Base-by-base conservation (phyloP, 768 basidiomycete species). In the Trametes maxima region DNA sequence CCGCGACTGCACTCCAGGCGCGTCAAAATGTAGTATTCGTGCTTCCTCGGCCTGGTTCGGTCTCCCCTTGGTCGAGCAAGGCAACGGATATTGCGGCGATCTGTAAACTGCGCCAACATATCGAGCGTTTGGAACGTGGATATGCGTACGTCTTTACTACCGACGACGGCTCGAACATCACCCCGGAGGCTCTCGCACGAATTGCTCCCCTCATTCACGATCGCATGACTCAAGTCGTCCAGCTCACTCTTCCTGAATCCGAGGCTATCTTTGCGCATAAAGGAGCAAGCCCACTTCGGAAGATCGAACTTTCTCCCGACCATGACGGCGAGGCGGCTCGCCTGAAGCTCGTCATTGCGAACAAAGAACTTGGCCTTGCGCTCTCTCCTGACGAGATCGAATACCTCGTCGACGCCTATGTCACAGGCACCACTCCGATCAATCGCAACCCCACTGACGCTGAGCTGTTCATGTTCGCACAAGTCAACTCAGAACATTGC, bases 401-500 rank as follows among this genome's bases (percentile, higher is more conserved):
- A 68, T 99, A 98, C 75, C 86, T 98, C 64, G 83, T 97, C 65
- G 81, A 90, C 54, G 94, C 92, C 12, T 99, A 94, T 74, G 80
- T 92, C 25, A 80, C 88, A n/a, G 89, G 90, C 5, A 59, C 78
- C 5, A 71, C 79, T 13, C 81, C 90, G 1, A 85, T 90, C 73
- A 80, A 80, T 49, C 86, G 95, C 37, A 89, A 94, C 71, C 97
- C 96, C 8, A 97, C 92, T 40, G 97, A 98, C 71, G 95, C 96
- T 3, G 97, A 99, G 73, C 81, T 99, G 8, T 99, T 99, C 84
- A 99, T 98, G 97, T 99, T 98, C 74, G 96, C 97, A 3, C 97
- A 99, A 72, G 96, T 99, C 73, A 99, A 99, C 77, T 98, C 95
- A n/a, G 97, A 99, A 74, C 97, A 98, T 71, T 99, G 97, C 74